Evolutionary conservation across 2,329 filamentous ascomycete genomes (phyloP).

Genomic region (Calonectria honghensis): DNA sequence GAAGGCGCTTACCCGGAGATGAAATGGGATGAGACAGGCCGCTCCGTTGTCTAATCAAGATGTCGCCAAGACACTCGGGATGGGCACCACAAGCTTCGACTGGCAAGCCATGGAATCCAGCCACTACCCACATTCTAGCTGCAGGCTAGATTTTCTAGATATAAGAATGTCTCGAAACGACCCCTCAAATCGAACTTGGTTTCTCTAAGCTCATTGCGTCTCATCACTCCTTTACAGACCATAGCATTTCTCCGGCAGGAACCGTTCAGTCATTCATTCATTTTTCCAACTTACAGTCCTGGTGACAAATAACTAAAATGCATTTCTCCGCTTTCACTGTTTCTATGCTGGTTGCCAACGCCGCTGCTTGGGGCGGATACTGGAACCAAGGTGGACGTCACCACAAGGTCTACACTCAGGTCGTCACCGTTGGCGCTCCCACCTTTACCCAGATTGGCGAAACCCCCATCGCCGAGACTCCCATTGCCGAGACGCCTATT

Average conservation of each 20-base stretch:
- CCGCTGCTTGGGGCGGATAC: slow-evolving; percentile 44
- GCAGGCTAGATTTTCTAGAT: neutral
- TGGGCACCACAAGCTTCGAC: neutral
- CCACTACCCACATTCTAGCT: neutral
- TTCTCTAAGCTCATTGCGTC: slow-evolving; percentile 34
- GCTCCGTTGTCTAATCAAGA: slow-evolving; percentile 25
- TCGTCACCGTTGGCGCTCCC: slow-evolving; percentile 41
- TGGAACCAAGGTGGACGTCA: slow-evolving; percentile 1
- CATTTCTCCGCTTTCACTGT: slow-evolving; percentile 36
- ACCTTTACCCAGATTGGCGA: slow-evolving; percentile 30
- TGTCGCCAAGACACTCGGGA: neutral
- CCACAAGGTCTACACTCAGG: slow-evolving; percentile 44
- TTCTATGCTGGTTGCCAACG: slow-evolving; percentile 41
- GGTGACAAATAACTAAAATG: slow-evolving; percentile 38
- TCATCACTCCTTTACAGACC: slow-evolving; percentile 37
- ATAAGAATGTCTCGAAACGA: slow-evolving; percentile 24
- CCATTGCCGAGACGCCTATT: slow-evolving; percentile 17
- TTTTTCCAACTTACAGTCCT: slow-evolving; percentile 28
- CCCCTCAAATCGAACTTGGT: neutral
- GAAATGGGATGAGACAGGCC: slow-evolving; percentile 35
- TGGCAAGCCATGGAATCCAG: neutral
- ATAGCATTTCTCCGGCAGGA: slow-evolving; percentile 37
- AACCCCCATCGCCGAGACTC: slow-evolving; percentile 37
- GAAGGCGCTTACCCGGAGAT: slow-evolving; percentile 22
- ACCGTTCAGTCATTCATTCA: slow-evolving; percentile 34